Conservation (phyloP, 495 filamentous ascomycete genomes). For the Amniculicola lignicola region DNA sequence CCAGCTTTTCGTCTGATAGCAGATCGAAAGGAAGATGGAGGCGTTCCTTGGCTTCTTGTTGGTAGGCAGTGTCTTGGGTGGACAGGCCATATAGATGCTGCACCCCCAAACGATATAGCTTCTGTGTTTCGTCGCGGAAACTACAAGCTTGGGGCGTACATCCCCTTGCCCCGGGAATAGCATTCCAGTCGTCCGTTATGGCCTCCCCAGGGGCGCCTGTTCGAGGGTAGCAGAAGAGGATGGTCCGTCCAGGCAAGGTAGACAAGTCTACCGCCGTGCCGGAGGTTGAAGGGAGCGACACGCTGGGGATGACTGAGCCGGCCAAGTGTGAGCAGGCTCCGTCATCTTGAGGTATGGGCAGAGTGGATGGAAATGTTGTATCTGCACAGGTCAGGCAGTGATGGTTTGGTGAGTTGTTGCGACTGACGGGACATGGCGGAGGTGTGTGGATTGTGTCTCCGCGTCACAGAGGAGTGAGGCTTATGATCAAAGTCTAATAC, state of each 20-base stretch:
- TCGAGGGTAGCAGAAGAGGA: conserved; percentile 32
- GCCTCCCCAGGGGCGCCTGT: conserved; percentile 29
- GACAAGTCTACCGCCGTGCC: conserved; percentile 28
- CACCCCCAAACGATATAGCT: conserved; percentile 23
- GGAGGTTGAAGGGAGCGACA: conserved; percentile 26
- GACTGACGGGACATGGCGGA: too few relatives aligned
- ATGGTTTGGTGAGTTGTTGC: too few relatives aligned
- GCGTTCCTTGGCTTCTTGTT: conserved; percentile 33
- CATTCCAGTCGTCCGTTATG: conserved; percentile 29
- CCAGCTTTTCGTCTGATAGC: conserved; percentile 35
- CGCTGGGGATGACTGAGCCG: conserved; percentile 15
- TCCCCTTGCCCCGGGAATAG: conserved; percentile 35
- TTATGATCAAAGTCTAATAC: too few relatives aligned
- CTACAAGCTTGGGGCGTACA: conserved; percentile 40
- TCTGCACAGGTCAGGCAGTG: background rate
- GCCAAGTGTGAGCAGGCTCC: conserved; percentile 34
- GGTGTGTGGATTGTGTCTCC: too few relatives aligned
- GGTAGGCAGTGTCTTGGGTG: conserved; percentile 35
- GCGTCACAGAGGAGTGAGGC: too few relatives aligned
- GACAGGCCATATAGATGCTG: conserved; percentile 27
- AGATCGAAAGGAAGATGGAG: conserved; percentile 35
- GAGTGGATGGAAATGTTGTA: conserved; percentile 15
- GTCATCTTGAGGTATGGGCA: conserved; percentile 33
- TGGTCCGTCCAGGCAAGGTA: conserved; percentile 30
- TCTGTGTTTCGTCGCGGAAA: conserved; percentile 33